A percentile compares a stretch with the other conserved stretches of the same genome.
These are phyloP conservation scores for Solanum raphanifolium DNA, from an alignment of 257 asterid species.

Conservation along the genomic window DNA sequence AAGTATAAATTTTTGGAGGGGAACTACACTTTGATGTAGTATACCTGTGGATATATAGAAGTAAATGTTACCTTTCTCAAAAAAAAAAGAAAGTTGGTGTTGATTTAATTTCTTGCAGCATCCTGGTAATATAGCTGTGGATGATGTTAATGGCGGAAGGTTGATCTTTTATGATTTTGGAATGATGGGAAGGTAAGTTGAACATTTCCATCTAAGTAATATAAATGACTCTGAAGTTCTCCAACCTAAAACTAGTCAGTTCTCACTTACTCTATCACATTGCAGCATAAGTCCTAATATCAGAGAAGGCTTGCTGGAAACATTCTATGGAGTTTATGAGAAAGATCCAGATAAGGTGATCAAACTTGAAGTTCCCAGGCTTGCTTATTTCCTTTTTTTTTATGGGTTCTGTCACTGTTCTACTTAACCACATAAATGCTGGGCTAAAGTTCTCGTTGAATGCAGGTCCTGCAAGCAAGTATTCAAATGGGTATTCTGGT, in stretches of 20 bases:
- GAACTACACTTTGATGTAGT: too few relatives aligned
- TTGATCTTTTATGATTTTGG: conserved; percentile 90
- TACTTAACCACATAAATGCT: not conserved
- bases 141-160: conserved; percentile 82
- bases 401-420: not conserved
- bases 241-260: not conserved
- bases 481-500: conserved; percentile 91
- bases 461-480: conserved; percentile 82
- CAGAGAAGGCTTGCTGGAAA: conserved; percentile 81
- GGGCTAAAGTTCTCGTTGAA: not conserved
- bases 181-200: conserved; percentile 80
- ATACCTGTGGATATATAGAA: too few relatives aligned
- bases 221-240: not conserved
- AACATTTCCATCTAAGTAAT: not conserved
- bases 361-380: not conserved
- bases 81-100: not conserved
- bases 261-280: conserved; percentile 3
- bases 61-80: too few relatives aligned
- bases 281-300: conserved; percentile 83
- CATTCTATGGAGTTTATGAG: conserved; percentile 88
- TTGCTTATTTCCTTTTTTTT: not conserved
- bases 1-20: too few relatives aligned
- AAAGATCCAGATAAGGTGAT: conserved; percentile 80
- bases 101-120: conserved; percentile 35
- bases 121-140: conserved; percentile 89